Evolutionary conservation across 495 filamentous ascomycete genomes (phyloP), one percentile per base, ranked within the genome.

Genomic region (Podospora conica): DNA sequence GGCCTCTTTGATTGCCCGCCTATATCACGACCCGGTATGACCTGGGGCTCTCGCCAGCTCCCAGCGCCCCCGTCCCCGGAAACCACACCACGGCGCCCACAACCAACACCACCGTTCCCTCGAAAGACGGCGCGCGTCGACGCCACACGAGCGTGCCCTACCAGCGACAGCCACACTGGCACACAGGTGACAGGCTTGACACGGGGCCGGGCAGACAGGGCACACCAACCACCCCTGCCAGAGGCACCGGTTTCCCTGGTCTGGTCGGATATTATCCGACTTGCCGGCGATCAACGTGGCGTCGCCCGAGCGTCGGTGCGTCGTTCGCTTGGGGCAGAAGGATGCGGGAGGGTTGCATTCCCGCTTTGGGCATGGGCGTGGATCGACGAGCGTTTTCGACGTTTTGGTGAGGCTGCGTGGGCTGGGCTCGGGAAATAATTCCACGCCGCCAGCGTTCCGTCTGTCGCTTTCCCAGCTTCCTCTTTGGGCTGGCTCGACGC

Each of bases 1-100:
- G 53, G 69, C 55, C 69, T 77, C 69, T 75, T 73, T 77, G 70
- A 77, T 77, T 77, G 73, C 75, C 61, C 29, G 67, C 64, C 68
- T 69, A 76, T 74, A 75, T 66, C 63, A 64, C 66, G 66, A 23
- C 60, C 55, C n/a, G 40, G 40, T 48, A 48, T 48, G 40, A 18
- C 40, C 40, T 48, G 40, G 40, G 40, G 56, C 56, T 73, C 69
- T 75, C 56, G 66, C 63, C 59, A 58, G 59, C 66, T 68, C 31
- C 29, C 60, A 40, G 59, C 55, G 48, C 22, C 40, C 29, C 55
- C 31, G 60, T n/a, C 40, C 40, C 40, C 40, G 40, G 40, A 48
- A 48, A 6, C 18, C 33, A 5, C 33, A n/a, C 40, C 15, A 48
- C 40, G 29, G n/a, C 40, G 40, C 40, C 40, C 40, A 48, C 40